Conservation (phyloP, 2,329 filamentous ascomycete genomes). For the Penicillium sp. region DNA sequence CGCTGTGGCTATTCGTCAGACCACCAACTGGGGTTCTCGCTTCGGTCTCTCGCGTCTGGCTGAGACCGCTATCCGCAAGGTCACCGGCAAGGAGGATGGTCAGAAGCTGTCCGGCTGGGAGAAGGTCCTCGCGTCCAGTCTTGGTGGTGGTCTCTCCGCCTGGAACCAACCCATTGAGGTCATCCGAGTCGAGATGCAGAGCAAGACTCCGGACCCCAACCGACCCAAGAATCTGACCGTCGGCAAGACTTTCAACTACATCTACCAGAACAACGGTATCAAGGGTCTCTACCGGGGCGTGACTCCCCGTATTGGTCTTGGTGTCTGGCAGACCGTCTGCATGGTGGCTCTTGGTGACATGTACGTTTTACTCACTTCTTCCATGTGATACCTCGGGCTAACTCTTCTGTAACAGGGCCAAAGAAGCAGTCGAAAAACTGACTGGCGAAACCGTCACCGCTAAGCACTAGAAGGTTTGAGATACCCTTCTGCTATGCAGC, state of each 20-base stretch:
- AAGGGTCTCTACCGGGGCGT: slow-evolving; percentile 95
- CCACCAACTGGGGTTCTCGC: slow-evolving; percentile 97
- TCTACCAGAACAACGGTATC: slow-evolving; percentile 82
- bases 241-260: slow-evolving; percentile 73
- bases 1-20: slow-evolving; percentile 95
- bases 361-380: slow-evolving; percentile 52
- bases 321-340: slow-evolving; percentile 98
- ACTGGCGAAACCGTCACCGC: slow-evolving; percentile 60
- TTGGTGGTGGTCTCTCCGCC: slow-evolving; percentile 90
- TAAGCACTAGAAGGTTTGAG: slow-evolving; percentile 54
- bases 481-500: slow-evolving; percentile 34
- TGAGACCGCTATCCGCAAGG: slow-evolving; percentile 76
- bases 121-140: slow-evolving; percentile 79
- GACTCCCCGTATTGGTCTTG: slow-evolving; percentile 84
- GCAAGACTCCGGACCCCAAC: slow-evolving; percentile 96
- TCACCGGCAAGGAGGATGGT: slow-evolving; percentile 70
- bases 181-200: slow-evolving; percentile 99
- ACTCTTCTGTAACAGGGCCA: slow-evolving; percentile 48
- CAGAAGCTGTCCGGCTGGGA: slow-evolving; percentile 74
- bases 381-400: slow-evolving; percentile 30
- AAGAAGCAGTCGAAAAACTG: slow-evolving; percentile 60
- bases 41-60: slow-evolving; percentile 91
- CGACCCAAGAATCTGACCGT: slow-evolving; percentile 99
- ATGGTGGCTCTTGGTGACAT: slow-evolving; percentile 99
- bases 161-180: slow-evolving; percentile 99